Evolutionary conservation across 2,329 filamentous ascomycete species (phyloP).

Genomic region (Periglandula ipomoeae): DNA sequence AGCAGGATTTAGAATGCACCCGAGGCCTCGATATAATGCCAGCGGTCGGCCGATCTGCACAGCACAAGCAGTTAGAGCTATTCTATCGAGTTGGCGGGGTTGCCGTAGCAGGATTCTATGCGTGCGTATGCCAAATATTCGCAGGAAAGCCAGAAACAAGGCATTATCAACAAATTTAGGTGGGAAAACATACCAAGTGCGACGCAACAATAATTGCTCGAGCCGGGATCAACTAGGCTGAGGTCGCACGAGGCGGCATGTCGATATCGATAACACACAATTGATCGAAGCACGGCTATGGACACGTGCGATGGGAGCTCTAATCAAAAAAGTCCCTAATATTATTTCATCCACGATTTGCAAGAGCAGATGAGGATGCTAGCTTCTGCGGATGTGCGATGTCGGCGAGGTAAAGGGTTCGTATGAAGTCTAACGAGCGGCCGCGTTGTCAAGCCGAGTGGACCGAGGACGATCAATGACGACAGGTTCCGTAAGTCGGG

Average conservation of each 20-base stretch:
- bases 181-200: slow-evolving; percentile 1
- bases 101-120: background rate
- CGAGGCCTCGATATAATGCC: background rate
- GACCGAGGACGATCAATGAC: background rate
- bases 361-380: background rate
- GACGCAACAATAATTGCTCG: background rate
- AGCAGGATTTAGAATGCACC: background rate
- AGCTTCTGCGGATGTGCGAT: background rate
- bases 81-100: background rate
- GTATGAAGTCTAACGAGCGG: background rate
- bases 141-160: background rate
- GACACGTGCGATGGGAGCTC: background rate
- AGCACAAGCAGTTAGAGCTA: background rate
- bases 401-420: background rate
- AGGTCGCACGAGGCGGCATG: slow-evolving; percentile 6
- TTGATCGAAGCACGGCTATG: background rate
- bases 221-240: background rate
- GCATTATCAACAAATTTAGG: background rate
- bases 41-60: background rate
- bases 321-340: background rate
- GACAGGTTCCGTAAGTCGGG: background rate
- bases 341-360: background rate
- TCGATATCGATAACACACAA: slow-evolving; percentile 4
- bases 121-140: background rate
- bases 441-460: background rate